Conservation (phyloP, 1,139 yeast genomes). For the Meyerozyma elateridarum region DNA sequence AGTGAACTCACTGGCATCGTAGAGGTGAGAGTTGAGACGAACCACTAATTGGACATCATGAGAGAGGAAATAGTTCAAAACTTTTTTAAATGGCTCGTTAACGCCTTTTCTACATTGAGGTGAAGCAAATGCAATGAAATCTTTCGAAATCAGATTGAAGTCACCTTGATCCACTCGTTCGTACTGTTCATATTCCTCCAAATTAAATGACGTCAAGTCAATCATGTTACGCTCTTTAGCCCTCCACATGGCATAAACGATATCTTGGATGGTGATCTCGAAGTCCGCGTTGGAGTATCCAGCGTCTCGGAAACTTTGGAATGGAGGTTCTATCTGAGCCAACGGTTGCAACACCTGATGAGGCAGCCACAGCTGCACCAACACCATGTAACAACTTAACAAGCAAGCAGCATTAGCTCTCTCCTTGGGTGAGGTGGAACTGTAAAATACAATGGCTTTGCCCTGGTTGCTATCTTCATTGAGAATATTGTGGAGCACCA, state of each 20-base stretch:
- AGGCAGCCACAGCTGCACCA: constrained; percentile 97
- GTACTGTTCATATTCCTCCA: constrained; percentile 90
- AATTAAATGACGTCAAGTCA: constrained; percentile 80
- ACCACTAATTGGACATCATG: constrained; percentile 85
- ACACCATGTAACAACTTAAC: constrained; percentile 88
- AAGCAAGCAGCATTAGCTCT: constrained; percentile 94
- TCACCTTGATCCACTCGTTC: constrained; percentile 98
- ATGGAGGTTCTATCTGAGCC: constrained; percentile 88
- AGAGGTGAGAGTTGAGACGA: constrained; percentile 84
- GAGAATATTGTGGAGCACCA: constrained; percentile 82
- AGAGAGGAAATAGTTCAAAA: constrained; percentile 65
- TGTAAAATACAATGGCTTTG: constrained; percentile 86
- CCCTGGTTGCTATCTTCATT: constrained; percentile 82
- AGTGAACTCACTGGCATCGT: constrained; percentile 79
- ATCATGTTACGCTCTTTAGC: constrained; percentile 93
- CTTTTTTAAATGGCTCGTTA: constrained; percentile 75
- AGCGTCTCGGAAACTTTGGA: constrained; percentile 93
- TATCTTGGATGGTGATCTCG: constrained; percentile 87
- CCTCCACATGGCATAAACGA: constrained; percentile 95
- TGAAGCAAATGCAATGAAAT: constrained; percentile 95
- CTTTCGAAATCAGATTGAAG: constrained; percentile 85
- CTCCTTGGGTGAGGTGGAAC: constrained; percentile 73
- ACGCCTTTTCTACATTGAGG: constrained; percentile 63
- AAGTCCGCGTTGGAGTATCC: constrained; percentile 96
- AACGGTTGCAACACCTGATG: constrained; percentile 95